Evolutionary conservation across 1,284 basidiomycete species (phyloP), one percentile per base, ranked within the genome.

Genomic region (Gastroboletus turbinatus): DNA sequence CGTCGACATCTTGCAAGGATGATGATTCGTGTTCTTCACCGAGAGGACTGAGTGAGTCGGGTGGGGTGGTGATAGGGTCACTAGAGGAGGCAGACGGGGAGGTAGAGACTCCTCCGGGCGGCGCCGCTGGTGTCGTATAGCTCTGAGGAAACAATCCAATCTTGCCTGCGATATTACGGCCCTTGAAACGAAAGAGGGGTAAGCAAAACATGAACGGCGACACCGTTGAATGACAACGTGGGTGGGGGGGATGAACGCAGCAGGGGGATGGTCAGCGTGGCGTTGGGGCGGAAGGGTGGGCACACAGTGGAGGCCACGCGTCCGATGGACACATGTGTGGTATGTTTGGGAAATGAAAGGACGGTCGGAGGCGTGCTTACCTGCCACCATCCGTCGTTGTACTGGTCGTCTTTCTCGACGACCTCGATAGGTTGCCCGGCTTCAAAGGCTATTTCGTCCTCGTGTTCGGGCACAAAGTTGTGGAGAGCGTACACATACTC

Each of bases 361-460:
- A 25, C 0, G n/a, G 43, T 1, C 44, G 39, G 50, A 54, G 55
- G 61, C 39, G 45, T 58, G 78, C 90, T 74, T 67, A 95, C 95
- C 84, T 94, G 89, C 94, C 93, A 98, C 96, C 96, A 99, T n/a
- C 96, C 96, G 73, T 99, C 96, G 42, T 86, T 85, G 70, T 94
- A 99, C 56, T 87, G 77, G 61, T 99, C 96, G 72, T 99, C 96
- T 75, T 85, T 92, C 78, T 99, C 96, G 42, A 98, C 62, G 43
- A 99, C 86, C 66, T 91, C 84, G 67, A 99, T 94, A 60, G 83
- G 80, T 63, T 98, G 94, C 9, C 95, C 96, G 4, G 88, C 87
- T 56, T 77, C 80, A 73, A 99, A 98, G 5, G 87, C 73, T 50
- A 98, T 84, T 74, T 99, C 96, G 75, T 99, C 96, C 50, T 92